Evolutionary conservation across 2,329 filamentous ascomycete species (phyloP), one percentile per base, ranked within the genome.

Genomic region (Cryphonectria nitschkei): DNA sequence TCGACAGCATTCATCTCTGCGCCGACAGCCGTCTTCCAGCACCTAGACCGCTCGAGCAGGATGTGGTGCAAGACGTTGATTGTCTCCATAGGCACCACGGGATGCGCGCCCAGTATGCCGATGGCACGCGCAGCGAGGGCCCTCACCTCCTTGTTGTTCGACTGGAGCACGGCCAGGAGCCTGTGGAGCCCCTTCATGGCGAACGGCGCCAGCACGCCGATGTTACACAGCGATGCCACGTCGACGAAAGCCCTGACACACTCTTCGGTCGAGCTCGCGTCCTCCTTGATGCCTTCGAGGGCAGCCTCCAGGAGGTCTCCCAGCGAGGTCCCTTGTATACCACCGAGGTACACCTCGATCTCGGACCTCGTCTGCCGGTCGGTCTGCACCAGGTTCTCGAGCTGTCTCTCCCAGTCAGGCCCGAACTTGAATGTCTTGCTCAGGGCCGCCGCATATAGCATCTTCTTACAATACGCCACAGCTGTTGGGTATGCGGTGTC

Each of bases 341-440:
- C 78, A 68, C 81, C 76, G 70, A 92, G 76, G 73, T 91, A 89
- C 0, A 77, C 76, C 68, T 85, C 87, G 69, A 94, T 85, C 7
- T 85, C 85, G 37, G 85, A 80, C 56, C 93, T 87, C 14, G 89
- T 89, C 62, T 85, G 82, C 70, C 91, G 85, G 76, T 95, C 92
- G 6, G 91, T 92, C 56, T 89, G 87, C 41, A 96, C 84, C 8
- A 92, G 85, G 1, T 90, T 88, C 74, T 95, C 92, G 2, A 98
- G 84, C 74, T 92, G 91, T 62, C 90, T 86, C 78, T 94, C 92
- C 96, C 96, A 98, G 73, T 95, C 93, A 62, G 92, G 89, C 75
- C 95, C 92, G 34, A 94, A 79, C 13, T 87, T 85, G 69, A 86
- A 83, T 65, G 86, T 73, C 46, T 70, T 80, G 54, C 80, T 77